phyloP scores from a whole-genome alignment of 192 early-diverging fungal genomes.

The Podila minutissima region DNA sequence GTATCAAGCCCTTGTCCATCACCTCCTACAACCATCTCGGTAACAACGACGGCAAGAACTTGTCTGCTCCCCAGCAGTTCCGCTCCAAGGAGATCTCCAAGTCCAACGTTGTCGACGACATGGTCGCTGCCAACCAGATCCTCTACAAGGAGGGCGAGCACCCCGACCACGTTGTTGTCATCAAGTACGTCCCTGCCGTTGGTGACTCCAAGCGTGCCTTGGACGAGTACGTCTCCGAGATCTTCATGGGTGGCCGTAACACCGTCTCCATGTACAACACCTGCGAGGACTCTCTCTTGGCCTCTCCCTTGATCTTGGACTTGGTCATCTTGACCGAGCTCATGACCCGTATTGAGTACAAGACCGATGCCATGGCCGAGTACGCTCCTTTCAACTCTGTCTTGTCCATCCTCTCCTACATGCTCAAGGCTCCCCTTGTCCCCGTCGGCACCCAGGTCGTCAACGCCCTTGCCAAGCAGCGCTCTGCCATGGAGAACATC shows the following conservation, averaged over 20 bases:
- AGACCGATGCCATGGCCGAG: constrained; percentile 77
- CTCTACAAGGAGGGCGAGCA: constrained; percentile 86
- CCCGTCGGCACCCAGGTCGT: constrained; percentile 93
- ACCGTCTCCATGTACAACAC: constrained; percentile 99
- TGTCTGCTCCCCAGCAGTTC: constrained; percentile 98
- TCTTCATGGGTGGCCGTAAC: constrained; percentile 97
- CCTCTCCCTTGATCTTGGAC: constrained; percentile 97
- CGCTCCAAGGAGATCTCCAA: constrained; percentile 99
- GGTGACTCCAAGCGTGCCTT: constrained; percentile 98
- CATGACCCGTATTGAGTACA: constrained; percentile 96
- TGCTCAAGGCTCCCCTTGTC: constrained; percentile 99
- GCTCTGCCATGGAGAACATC: constrained; percentile 97
- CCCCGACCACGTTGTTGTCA: constrained; percentile 87
- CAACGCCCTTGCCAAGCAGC: constrained; percentile 96
- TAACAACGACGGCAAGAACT: constrained; percentile 99
- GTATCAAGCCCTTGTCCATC: constrained; percentile 97
- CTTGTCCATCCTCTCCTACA: constrained; percentile 86
- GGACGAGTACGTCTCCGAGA: constrained; percentile 98
- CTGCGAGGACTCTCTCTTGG: constrained; percentile 98
- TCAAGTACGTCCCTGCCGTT: constrained; percentile 98
- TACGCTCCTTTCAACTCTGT: constrained; percentile 94
- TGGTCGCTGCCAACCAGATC: constrained; percentile 95
- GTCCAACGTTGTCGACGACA: constrained; percentile 98
- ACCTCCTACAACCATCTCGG: constrained; percentile 98
- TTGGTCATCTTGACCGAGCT: constrained; percentile 95